Evolutionary conservation across 495 filamentous ascomycete species (phyloP).

Genomic region (Penicillium riverlandense): DNA sequence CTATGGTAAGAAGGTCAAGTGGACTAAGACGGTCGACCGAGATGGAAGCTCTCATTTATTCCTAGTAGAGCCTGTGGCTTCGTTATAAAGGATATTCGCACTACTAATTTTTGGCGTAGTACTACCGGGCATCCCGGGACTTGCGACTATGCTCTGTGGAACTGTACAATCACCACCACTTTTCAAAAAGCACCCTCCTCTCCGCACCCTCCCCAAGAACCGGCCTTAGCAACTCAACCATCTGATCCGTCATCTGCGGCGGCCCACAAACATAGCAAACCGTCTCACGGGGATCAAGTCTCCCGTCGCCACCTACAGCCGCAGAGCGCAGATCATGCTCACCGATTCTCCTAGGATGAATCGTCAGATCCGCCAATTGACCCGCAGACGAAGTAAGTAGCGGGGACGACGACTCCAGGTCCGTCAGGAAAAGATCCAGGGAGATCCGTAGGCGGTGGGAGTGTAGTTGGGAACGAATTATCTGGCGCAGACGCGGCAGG

Average conservation of each 20-base stretch:
- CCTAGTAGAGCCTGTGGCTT: no score
- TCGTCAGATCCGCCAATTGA: conserved; percentile 22
- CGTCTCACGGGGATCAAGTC: conserved; percentile 34
- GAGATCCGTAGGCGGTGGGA: conserved; percentile 22
- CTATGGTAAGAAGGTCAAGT: no score
- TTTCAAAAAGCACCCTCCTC: conserved; percentile 66
- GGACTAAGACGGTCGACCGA: no score
- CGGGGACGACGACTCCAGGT: conserved; percentile 3
- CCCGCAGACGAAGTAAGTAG: conserved; percentile 2
- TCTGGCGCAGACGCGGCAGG: conserved; percentile 43
- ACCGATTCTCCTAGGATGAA: conserved; percentile 42
- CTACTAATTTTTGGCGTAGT: no score
- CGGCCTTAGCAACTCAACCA: conserved; percentile 47
- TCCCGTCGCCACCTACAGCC: conserved; percentile 28
- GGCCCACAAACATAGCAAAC: conserved; percentile 78
- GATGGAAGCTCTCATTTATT: no score
- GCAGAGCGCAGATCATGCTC: conserved; percentile 41
- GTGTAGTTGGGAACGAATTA: conserved; percentile 25
- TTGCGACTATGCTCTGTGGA: no score
- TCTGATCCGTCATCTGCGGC: conserved; percentile 71
- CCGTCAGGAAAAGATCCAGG: conserved; percentile 35
- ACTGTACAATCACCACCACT: conserved; percentile 63
- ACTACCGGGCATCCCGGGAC: no score
- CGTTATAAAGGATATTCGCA: no score
- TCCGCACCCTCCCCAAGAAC: conserved; percentile 44